These are phyloP conservation scores for Penicillium vulpinum DNA, from an alignment of 2,329 filamentous ascomycete genomes.

Conservation along the genomic window DNA sequence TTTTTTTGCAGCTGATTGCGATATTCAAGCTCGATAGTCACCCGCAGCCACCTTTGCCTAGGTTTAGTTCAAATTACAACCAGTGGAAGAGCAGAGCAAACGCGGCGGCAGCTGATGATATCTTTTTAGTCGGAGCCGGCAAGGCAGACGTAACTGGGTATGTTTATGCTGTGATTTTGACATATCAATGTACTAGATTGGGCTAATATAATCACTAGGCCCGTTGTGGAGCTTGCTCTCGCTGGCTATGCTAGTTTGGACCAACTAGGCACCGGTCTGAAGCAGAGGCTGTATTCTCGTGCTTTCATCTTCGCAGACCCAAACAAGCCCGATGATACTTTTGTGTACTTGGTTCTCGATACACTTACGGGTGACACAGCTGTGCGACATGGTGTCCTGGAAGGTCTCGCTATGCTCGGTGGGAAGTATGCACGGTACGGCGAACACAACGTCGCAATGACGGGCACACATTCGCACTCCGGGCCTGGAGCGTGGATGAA, in stretches of 20 bases:
- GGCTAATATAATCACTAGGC: slow-evolving; percentile 47
- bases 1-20: slow-evolving; percentile 35
- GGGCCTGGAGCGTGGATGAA: slow-evolving; percentile 93
- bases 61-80: slow-evolving; percentile 19
- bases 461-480: slow-evolving; percentile 89
- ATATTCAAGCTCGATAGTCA: slow-evolving; percentile 20
- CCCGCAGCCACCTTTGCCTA: slow-evolving; percentile 15
- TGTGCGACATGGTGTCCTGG: slow-evolving; percentile 79
- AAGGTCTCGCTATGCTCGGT: slow-evolving; percentile 69
- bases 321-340: slow-evolving; percentile 65
- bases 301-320: slow-evolving; percentile 82
- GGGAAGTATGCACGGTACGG: slow-evolving; percentile 72
- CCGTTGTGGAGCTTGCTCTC: slow-evolving; percentile 85
- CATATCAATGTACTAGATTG: background rate
- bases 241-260: slow-evolving; percentile 88
- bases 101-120: slow-evolving; percentile 35
- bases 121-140: slow-evolving; percentile 67
- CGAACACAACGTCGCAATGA: slow-evolving; percentile 80
- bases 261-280: slow-evolving; percentile 78
- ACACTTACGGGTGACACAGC: slow-evolving; percentile 87
- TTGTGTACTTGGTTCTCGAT: slow-evolving; percentile 86
- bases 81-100: slow-evolving; percentile 28
- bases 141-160: slow-evolving; percentile 73
- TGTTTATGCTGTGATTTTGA: background rate
- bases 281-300: slow-evolving; percentile 83